Percentiles rank a stretch among this genome's conserved stretches.
Evolutionary conservation across 1,284 basidiomycete species (phyloP).

Genomic region (Bjerkandera adusta): DNA sequence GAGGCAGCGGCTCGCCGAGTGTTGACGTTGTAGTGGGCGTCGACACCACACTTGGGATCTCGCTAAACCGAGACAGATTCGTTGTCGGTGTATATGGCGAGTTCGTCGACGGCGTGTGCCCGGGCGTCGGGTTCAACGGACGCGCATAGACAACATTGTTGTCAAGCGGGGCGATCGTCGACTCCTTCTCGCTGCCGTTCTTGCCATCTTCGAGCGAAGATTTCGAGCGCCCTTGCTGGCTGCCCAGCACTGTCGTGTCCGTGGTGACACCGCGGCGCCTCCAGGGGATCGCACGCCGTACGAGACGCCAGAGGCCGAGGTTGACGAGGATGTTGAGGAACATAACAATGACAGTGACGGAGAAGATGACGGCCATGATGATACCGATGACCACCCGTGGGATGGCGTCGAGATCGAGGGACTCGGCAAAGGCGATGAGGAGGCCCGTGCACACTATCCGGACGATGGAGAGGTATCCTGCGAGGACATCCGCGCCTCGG

Average conservation of each 20-base stretch:
- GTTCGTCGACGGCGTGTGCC: conserved; percentile 31
- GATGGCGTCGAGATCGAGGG: conserved; percentile 60
- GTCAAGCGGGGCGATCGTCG: no score
- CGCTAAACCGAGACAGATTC: conserved; percentile 39
- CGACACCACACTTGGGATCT: conserved; percentile 43
- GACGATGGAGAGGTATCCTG: conserved; percentile 59
- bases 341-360: conserved; percentile 56
- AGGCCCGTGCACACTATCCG: conserved; percentile 63
- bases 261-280: conserved; percentile 16
- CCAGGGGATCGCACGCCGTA: conserved; percentile 21
- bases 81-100: conserved; percentile 23
- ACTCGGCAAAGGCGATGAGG: conserved; percentile 66
- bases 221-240: conserved; percentile 19
- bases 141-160: conserved; percentile 35
- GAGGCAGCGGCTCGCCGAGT: conserved; percentile 41
- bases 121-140: conserved; percentile 55
- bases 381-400: conserved; percentile 74
- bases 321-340: conserved; percentile 57
- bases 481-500: conserved; percentile 58
- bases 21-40: conserved; percentile 30
- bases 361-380: conserved; percentile 59
- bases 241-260: conserved; percentile 22
- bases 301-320: conserved; percentile 32
- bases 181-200: conserved; percentile 30
- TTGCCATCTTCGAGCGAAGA: conserved; percentile 21